Conservation (phyloP, 495 filamentous ascomycete species). For the Polyplosphaeria fusca region DNA sequence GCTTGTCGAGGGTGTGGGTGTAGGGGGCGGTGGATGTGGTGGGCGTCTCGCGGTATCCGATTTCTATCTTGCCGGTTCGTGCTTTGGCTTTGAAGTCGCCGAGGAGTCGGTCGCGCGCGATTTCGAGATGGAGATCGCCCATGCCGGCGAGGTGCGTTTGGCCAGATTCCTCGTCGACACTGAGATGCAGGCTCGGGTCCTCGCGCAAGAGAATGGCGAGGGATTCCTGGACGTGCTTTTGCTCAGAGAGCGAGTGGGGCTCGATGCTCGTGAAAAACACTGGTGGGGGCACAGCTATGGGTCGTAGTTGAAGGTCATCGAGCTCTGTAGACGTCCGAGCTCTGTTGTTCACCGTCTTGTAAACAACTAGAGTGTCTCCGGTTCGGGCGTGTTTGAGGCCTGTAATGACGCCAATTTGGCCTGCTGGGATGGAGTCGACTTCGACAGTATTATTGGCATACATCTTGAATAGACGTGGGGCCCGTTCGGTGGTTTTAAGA, state of each 20-base stretch:
- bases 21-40: slow-evolving; percentile 52
- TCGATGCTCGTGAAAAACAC: slow-evolving; percentile 95
- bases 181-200: slow-evolving; percentile 89
- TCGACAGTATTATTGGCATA: slow-evolving; percentile 87
- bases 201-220: slow-evolving; percentile 78
- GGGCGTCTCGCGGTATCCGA: slow-evolving; percentile 85
- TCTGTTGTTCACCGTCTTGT: slow-evolving; percentile 58
- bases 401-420: slow-evolving; percentile 94
- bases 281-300: slow-evolving; percentile 85
- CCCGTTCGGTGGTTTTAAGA: slow-evolving; percentile 75
- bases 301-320: slow-evolving; percentile 74
- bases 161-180: slow-evolving; percentile 81
- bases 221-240: slow-evolving; percentile 72
- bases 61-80: slow-evolving; percentile 87
- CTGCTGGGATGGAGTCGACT: slow-evolving; percentile 70
- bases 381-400: slow-evolving; percentile 88
- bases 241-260: slow-evolving; percentile 71
- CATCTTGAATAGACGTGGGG: slow-evolving; percentile 81
- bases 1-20: slow-evolving; percentile 67
- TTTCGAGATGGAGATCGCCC: slow-evolving; percentile 97
- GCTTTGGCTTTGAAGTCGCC: slow-evolving; percentile 88
- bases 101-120: slow-evolving; percentile 81
- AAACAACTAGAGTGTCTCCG: slow-evolving; percentile 84
- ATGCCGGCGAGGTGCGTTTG: slow-evolving; percentile 93
- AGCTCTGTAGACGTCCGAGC: slow-evolving; percentile 63